Evolutionary conservation across 345 rosid species (phyloP), one percentile per base, ranked within the genome.

Genomic region (Laguncularia racemosa): DNA sequence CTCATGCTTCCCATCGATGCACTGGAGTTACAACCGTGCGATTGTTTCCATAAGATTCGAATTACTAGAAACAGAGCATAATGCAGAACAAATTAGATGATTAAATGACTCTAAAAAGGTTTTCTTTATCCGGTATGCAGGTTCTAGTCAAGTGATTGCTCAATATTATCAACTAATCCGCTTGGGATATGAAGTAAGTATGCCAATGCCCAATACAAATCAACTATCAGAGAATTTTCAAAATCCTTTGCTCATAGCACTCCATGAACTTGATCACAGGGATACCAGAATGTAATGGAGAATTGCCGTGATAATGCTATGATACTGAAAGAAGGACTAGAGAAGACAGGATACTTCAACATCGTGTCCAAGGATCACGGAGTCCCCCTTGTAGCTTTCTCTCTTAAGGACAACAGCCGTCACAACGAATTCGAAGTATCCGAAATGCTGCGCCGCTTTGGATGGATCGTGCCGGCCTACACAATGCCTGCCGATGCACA

Each of bases 381-480:
- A 4, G 98, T 91, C 1, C 98, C 98, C 1, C 66, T 91, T 0
- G 92, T 91, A 45, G 96, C 98, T 19, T 88, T 91, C 68, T 91
- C 98, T 6, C 86, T 91, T 59, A 86, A 81, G 62, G 89, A 91
- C 77, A 74, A 76, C 59, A 71, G 68, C 67, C 61, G 73, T 14
- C 87, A 91, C 58, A 67, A 77, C 17, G 98, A 91, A 59, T 88
- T 86, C 18, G 92, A 88, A 68, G 77, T 91, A 44, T 72, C 98
- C 0, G 95, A 91, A 40, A 69, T 71, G 84, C 79, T 91, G 21
- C 85, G 96, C 3, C 86, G 98, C 16, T 88, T 76, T n/a, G 96
- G 98, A 0, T 91, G 98, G 96, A 88, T 91, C 0, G 96, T 91
- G 60, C 98, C 96, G 0, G 96, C 97, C 46, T 91, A 91, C 71